Evolutionary conservation across 2,329 filamentous ascomycete genomes (phyloP).

Genomic region (Lojkania enalia): DNA sequence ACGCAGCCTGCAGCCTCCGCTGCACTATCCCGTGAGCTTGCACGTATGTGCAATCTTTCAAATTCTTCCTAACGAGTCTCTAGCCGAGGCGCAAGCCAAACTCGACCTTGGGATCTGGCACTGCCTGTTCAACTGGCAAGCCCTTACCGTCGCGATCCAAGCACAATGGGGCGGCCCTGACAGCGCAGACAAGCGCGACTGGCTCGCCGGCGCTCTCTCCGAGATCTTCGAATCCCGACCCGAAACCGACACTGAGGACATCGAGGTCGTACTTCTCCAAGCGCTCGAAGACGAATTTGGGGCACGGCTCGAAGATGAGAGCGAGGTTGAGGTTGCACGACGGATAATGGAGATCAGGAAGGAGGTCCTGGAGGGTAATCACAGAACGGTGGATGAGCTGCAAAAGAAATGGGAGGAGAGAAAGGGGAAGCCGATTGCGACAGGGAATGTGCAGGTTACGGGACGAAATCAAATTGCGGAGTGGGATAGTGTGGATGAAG

Average conservation of each 20-base stretch:
- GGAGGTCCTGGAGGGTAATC: conserved; percentile 67
- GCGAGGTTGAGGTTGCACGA: conserved; percentile 71
- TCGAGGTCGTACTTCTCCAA: conserved; percentile 83
- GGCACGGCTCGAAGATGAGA: conserved; percentile 88
- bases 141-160: conserved; percentile 82
- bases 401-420: conserved; percentile 64
- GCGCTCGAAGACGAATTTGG: conserved; percentile 97
- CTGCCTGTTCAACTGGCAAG: conserved; percentile 83
- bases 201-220: conserved; percentile 86
- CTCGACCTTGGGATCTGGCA: conserved; percentile 87
- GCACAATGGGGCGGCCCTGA: conserved; percentile 87
- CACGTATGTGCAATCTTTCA: too few relatives aligned
- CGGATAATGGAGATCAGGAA: conserved; percentile 70
- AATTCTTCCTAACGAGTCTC: too few relatives aligned
- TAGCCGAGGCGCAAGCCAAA: conserved; percentile 35
- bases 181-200: conserved; percentile 86
- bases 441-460: conserved; percentile 49
- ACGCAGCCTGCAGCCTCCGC: too few relatives aligned
- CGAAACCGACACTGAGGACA: conserved; percentile 72
- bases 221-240: conserved; percentile 69
- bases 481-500: conserved; percentile 53
- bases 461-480: conserved; percentile 59
- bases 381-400: conserved; percentile 66
- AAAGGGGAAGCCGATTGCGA: conserved; percentile 61
- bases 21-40: too few relatives aligned